Evolutionary conservation across 345 rosid species (phyloP).

Genomic region (Gossypium herbaceum): DNA sequence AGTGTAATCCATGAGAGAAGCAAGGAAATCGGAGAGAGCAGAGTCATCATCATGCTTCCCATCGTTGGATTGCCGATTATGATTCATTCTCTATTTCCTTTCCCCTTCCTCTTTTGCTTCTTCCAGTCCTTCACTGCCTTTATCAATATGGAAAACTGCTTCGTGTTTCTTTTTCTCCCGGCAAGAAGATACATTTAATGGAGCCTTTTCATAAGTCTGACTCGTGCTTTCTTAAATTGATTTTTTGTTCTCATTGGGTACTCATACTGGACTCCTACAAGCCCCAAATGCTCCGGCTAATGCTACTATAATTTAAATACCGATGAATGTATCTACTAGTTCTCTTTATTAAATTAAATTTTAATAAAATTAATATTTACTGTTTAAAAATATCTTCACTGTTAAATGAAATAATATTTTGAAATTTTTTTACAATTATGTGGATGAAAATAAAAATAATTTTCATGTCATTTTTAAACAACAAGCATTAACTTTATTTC

Average conservation of each 20-base stretch:
- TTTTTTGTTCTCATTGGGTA: neutral
- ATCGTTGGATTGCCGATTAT: conserved; percentile 36
- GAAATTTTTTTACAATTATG: too few relatives aligned
- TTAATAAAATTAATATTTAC: too few relatives aligned
- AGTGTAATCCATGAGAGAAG: conserved; percentile 42
- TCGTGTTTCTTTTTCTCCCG: too few relatives aligned
- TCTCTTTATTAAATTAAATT: too few relatives aligned
- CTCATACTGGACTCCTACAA: neutral
- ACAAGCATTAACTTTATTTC: too few relatives aligned
- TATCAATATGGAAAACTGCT: neutral
- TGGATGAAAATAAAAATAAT: too few relatives aligned
- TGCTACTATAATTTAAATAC: too few relatives aligned
- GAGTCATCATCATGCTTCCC: conserved; percentile 2
- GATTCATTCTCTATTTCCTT: conserved; percentile 35
- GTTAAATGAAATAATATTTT: too few relatives aligned
- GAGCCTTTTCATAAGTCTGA: neutral
- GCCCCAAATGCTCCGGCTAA: neutral
- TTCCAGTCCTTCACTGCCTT: neutral
- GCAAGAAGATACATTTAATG: neutral
- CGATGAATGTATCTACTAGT: too few relatives aligned
- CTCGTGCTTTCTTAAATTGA: neutral
- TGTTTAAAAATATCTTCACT: too few relatives aligned
- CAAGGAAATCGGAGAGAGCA: conserved; percentile 1
- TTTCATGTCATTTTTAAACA: too few relatives aligned
- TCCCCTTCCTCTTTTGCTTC: neutral